Conservation (phyloP, 129 eudicot genomes). For the Chrysanthemum lavandulifolium region DNA sequence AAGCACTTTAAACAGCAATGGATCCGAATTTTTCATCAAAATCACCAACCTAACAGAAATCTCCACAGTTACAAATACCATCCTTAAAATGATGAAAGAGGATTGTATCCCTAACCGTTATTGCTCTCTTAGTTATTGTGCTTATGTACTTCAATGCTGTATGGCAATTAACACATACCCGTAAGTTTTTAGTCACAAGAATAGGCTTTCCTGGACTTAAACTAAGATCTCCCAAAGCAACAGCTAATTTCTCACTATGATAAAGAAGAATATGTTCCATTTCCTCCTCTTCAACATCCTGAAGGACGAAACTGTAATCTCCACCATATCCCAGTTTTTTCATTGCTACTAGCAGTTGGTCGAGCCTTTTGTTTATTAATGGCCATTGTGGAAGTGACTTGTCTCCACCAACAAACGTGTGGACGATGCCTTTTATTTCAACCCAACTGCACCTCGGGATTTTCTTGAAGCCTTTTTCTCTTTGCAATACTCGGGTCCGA, state of each 20-base stretch:
- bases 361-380: slow-evolving; percentile 52
- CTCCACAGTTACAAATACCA: slow-evolving; percentile 85
- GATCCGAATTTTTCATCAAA: background rate
- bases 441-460: slow-evolving; percentile 97
- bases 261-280: slow-evolving; percentile 73
- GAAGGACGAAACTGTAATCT: slow-evolving; percentile 69
- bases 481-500: slow-evolving; percentile 65
- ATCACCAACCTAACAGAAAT: slow-evolving; percentile 60
- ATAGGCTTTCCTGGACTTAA: slow-evolving; percentile 48
- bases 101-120: slow-evolving; percentile 73
- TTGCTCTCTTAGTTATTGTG: slow-evolving; percentile 55
- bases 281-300: slow-evolving; percentile 97
- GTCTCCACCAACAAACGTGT: slow-evolving; percentile 83
- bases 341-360: slow-evolving; percentile 52
- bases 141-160: slow-evolving; percentile 64
- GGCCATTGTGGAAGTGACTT: slow-evolving; percentile 55
- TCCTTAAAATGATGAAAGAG: slow-evolving; percentile 78
- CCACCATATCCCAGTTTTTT: slow-evolving; percentile 59
- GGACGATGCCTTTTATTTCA: slow-evolving; percentile 66
- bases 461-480: slow-evolving; percentile 66
- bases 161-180: slow-evolving; percentile 90
- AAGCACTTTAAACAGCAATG: background rate
- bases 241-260: slow-evolving; percentile 91
- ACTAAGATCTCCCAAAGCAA: slow-evolving; percentile 63
- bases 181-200: slow-evolving; percentile 68